These are phyloP conservation scores for Thermothielavioides terrestris DNA, from an alignment of 495 filamentous ascomycete species.

Conservation along the genomic window DNA sequence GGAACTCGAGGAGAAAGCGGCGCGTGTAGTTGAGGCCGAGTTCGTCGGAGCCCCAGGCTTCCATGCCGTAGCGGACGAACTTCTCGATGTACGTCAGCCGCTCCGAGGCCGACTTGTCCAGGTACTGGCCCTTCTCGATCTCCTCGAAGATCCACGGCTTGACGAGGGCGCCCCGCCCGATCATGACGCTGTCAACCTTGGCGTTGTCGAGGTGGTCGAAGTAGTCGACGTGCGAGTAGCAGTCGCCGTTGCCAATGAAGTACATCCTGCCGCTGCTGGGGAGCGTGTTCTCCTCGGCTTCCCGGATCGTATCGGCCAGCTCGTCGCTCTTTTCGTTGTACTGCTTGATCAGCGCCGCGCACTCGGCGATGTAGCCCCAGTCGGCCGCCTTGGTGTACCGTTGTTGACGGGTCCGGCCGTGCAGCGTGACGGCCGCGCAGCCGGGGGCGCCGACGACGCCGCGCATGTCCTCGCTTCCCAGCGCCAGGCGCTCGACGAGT, in stretches of 20 bases:
- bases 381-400: conserved; percentile 83
- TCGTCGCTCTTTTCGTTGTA: conserved; percentile 56
- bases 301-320: conserved; percentile 64
- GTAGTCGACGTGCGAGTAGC: conserved; percentile 88
- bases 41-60: conserved; percentile 92
- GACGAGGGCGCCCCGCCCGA: conserved; percentile 82
- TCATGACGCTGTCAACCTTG: conserved; percentile 81
- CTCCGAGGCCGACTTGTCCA: conserved; percentile 88
- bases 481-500: conserved; percentile 69
- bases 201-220: conserved; percentile 64
- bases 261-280: conserved; percentile 59
- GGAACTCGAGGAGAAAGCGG: conserved; percentile 86
- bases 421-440: conserved; percentile 85
- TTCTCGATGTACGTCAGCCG: conserved; percentile 77
- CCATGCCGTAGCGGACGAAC: conserved; percentile 81
- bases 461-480: conserved; percentile 62
- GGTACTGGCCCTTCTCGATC: conserved; percentile 80
- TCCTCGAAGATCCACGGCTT: conserved; percentile 99
- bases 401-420: conserved; percentile 88
- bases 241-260: conserved; percentile 95
- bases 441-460: conserved; percentile 59
- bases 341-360: conserved; percentile 70
- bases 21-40: conserved; percentile 80
- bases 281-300: conserved; percentile 58
- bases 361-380: conserved; percentile 89